Conservation (phyloP, 208 protist genomes). For the Wallacemonas sp. region DNA sequence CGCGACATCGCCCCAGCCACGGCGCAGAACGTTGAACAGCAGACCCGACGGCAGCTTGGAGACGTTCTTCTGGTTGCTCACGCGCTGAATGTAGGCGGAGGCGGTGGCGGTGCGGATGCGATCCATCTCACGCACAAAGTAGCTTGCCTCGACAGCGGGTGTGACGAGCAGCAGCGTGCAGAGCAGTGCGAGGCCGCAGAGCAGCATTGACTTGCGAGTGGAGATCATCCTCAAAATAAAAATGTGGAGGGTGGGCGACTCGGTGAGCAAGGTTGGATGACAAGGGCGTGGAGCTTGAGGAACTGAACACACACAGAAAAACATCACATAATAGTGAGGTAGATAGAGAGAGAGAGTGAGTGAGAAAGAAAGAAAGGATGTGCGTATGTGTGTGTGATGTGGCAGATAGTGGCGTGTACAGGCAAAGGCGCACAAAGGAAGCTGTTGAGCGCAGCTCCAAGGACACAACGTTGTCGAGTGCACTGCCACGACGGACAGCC, state of each 20-base stretch:
- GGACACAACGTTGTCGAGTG: too few species aligned
- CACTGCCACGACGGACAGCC: too few species aligned
- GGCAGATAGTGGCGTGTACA: too few species aligned
- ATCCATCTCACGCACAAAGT: conserved; percentile 42
- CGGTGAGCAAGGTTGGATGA: not conserved
- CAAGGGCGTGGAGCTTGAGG: not conserved
- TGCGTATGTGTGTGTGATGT: too few species aligned
- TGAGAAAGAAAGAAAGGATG: not conserved
- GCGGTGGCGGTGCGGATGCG: conserved; percentile 42
- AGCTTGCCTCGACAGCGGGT: conserved; percentile 17
- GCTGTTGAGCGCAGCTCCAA: too few species aligned
- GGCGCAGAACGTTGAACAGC: conserved; percentile 46
- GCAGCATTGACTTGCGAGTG: not conserved
- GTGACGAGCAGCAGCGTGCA: conserved; percentile 14
- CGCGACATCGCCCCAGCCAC: conserved; percentile 47
- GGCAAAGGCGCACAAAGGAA: too few species aligned
- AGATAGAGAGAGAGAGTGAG: conserved; percentile 10
- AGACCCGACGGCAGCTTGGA: conserved; percentile 74
- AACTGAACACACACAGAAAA: too few species aligned
- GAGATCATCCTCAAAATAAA: not conserved
- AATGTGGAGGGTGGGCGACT: not conserved
- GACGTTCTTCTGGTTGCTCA: conserved; percentile 30
- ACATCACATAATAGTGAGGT: not conserved
- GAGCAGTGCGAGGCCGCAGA: conserved; percentile 6
- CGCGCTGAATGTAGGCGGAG: conserved; percentile 43